Base-by-base conservation (phyloP, 768 basidiomycete species). In the Pleurotus tuoliensis region DNA sequence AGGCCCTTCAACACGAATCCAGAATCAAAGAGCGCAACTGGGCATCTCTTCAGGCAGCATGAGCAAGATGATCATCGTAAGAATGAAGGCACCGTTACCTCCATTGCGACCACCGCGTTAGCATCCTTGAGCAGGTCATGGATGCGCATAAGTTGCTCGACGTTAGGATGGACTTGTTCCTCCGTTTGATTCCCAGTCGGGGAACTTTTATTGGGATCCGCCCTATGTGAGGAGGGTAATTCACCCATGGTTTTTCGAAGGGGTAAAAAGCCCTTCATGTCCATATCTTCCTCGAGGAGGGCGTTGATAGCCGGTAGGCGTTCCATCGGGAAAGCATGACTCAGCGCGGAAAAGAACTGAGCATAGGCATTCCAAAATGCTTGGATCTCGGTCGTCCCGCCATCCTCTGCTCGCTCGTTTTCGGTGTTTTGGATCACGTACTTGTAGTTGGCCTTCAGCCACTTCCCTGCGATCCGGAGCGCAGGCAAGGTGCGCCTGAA, bases 141-240 rank as follows among this genome's bases (percentile, higher is more conserved):
- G 57, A 99, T 90, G 61, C 97, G 80, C 92, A 98, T 95, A 43
- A 99, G 72, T 63, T 95, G 91, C 74, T 96, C 94, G 57, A 91
- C 94, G 63, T 99, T 98, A 6, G 97, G 97, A 73, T 98, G 82
- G 37, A 76, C 78, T 59, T 80, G 72, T 62, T 69, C 74, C 57
- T 61, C 61, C 45, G 67, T 64, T 57, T 73, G 62, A 41, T 62
- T 61, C 24, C 57, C 61, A 18, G 58, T 15, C 22, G 25, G 11
- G 8, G 40, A 34, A 15, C 11, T 13, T 20, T 20, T 39, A 24
- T n/a, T 24, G 7, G 5, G 15, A 11, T 24, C 37, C 13, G 34
- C 11, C 16, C 38, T 41, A 2, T 3, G 16, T 11, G 22, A 34
- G 27, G 39, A 4, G 7, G 16, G 20, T 12, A 66, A 66, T 47